Base-by-base conservation (phyloP, 176 grass and related monocot species). In the Lolium rigidum region DNA sequence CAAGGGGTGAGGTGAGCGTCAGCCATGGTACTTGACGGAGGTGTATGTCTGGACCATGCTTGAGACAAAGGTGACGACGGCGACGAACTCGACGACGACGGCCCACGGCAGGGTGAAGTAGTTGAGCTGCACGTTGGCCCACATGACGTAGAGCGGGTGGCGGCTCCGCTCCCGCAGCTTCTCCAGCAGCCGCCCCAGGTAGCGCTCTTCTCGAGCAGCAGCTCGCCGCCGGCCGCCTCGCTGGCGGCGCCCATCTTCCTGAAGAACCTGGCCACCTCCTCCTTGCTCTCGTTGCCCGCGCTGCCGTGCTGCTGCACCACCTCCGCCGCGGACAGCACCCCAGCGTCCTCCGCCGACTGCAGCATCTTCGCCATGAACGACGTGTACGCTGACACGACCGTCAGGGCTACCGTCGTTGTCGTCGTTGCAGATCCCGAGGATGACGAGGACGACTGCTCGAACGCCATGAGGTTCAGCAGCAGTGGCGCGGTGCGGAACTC, bases 71-170 rank as follows among this genome's bases (percentile, higher is more conserved):
- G 75, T 81, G 89, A 91, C 3, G 52, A 91, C 73, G 0, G 89
- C 16, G 8, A 91, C 82, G 77, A 88, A 80, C 77, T 88, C 89
- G 41, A 82, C 77, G 52, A 91, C 85, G 70, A 91, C 77, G n/a
- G 89, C 85, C 89, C 89, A 91, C 2, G 89, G 89, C 89, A 85
- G 76, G 17, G 85, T 88, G 85, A 91, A 91, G 81, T 91, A 91
- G 77, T 91, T 91, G 0, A 85, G 76, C 77, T 88, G 81, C 85
- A 91, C 89, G 82, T 91, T 85, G 0, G 85, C 89, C 89, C 89
- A 91, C 89, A 88, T 91, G 16, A 84, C 76, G 81, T 88, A 91
- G 7, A 88, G 70, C 85, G 85, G n/a, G 81, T 91, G 89, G 1
- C 24, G n/a, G 70, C 89, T 88, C 4, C 89, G 76, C 60, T 85